A percentile compares a stretch with the other conserved stretches of the same genome.
phyloP scores from a whole-genome alignment of 768 basidiomycete genomes.

The Rhodotorula graminis region DNA sequence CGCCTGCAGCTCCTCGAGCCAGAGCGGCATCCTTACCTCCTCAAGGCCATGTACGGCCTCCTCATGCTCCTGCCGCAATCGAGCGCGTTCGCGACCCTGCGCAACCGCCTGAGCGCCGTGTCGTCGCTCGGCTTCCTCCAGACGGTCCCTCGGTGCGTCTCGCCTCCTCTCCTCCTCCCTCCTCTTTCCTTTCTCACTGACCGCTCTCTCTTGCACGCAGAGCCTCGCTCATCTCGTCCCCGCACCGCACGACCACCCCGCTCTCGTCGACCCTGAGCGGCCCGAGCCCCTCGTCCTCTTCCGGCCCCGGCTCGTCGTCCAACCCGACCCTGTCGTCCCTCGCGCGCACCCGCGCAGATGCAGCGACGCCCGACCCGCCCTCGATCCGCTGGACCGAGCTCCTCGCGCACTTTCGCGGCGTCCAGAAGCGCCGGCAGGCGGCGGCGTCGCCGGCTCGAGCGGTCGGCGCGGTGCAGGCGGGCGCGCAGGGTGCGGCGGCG shows the following conservation, averaged over 20 bases:
- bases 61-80: slow-evolving; percentile 97
- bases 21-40: slow-evolving; percentile 89
- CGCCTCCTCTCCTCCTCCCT: not conserved
- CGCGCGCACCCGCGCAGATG: slow-evolving; percentile 56
- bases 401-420: slow-evolving; percentile 79
- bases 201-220: not conserved
- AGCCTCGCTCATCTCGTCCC: not conserved
- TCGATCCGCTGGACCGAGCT: slow-evolving; percentile 98
- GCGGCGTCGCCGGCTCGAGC: not conserved
- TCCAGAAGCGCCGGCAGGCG: slow-evolving; percentile 55
- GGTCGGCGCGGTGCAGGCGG: not conserved
- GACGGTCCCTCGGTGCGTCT: slow-evolving; percentile 58
- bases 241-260: not conserved
- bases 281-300: not conserved
- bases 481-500: no score
- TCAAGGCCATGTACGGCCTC: slow-evolving; percentile 95
- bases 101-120: slow-evolving; percentile 89
- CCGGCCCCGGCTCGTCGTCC: not conserved
- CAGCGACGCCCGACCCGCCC: slow-evolving; percentile 14
- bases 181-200: no score
- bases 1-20: slow-evolving; percentile 94
- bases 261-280: not conserved
- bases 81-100: slow-evolving; percentile 86
- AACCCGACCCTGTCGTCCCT: slow-evolving; percentile 27
- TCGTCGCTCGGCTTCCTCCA: slow-evolving; percentile 92